Evolutionary conservation across 805 yeast genomes (phyloP).

Genomic region (Yamadazyma philogaea): DNA sequence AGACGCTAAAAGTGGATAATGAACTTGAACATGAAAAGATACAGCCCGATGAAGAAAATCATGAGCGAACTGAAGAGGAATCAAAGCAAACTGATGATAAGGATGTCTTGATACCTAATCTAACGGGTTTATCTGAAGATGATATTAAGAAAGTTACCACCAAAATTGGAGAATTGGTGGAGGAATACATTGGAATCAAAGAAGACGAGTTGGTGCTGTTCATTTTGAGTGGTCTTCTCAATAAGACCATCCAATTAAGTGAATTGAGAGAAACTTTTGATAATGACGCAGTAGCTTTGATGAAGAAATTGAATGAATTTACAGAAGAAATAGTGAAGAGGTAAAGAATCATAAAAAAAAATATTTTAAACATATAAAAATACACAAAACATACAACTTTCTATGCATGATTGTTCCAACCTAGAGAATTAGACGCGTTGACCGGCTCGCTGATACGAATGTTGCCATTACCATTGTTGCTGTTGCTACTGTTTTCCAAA

Average conservation of each 20-base stretch:
- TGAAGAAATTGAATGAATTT: constrained; percentile 38
- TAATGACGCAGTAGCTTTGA: constrained; percentile 44
- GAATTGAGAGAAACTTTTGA: constrained; percentile 53
- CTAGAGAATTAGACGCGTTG: constrained; percentile 66
- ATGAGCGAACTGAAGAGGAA: background rate
- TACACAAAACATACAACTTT: constrained; percentile 7
- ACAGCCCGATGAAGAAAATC: background rate
- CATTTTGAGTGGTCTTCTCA: constrained; percentile 36
- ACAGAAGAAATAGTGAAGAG: constrained; percentile 3
- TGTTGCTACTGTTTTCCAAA: constrained; percentile 14
- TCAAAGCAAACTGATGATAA: background rate
- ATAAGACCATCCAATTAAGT: constrained; percentile 28
- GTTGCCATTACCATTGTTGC: constrained; percentile 15
- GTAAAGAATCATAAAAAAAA: background rate
- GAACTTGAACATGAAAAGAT: background rate
- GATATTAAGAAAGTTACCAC: constrained; percentile 23
- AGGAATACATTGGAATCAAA: constrained; percentile 50
- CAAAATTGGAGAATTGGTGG: constrained; percentile 43
- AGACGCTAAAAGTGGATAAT: background rate
- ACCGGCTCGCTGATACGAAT: constrained; percentile 61
- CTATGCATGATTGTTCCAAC: constrained; percentile 45
- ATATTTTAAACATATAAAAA: constrained; percentile 7
- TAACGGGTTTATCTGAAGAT: constrained; percentile 2
- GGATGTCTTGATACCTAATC: background rate
- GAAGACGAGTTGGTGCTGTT: constrained; percentile 50